Evolutionary conservation across 2,329 filamentous ascomycete genomes (phyloP), one percentile per base, ranked within the genome.

Genomic region (Hypomyces perniciosus): DNA sequence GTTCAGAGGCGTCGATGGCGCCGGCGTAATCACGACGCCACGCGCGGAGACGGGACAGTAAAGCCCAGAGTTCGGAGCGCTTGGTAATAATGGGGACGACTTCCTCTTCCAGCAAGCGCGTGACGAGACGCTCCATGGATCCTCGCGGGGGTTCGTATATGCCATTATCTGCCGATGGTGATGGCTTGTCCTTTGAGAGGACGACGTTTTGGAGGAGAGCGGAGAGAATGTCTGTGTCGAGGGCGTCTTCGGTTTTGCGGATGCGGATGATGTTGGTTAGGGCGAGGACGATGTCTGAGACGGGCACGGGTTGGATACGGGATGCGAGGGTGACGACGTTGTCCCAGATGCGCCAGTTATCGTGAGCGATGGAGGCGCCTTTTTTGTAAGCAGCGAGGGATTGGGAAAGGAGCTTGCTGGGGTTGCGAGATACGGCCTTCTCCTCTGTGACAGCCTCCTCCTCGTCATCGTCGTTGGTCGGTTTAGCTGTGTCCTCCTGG

Each of bases 261-360:
- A 97, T 81, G 27, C 86, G 82, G 48, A 96, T 81, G 46, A 97
- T 77, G 54, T 85, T 82, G 38, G 79, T 80, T 53, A 93, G 78
- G 0, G 89, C 89, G 4, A 85, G 76, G 31, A 96, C 72, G 46
- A 96, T 81, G 55, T 96, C 90, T 0, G 75, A 67, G 62, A 90
- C 84, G 1, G 86, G 82, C 0, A 88, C 85, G 0, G 92, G 91
- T 1, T 77, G 78, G 29, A 93, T 79, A 2, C 89, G 87, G 0
- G 88, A 82, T 0, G 88, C 86, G 26, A 97, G 84, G 0, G 90
- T 93, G 51, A 99, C 80, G 12, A 97, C 86, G 61, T 99, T 99
- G 65, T 95, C 89, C 92, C 92, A 97, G 66, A 99, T 96, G 59
- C 89, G 84, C 79, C 86, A 88, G 70, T 92, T 92, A 60, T 90